phyloP scores from a whole-genome alignment of 495 filamentous ascomycete genomes.

The Xylaria grammica region DNA sequence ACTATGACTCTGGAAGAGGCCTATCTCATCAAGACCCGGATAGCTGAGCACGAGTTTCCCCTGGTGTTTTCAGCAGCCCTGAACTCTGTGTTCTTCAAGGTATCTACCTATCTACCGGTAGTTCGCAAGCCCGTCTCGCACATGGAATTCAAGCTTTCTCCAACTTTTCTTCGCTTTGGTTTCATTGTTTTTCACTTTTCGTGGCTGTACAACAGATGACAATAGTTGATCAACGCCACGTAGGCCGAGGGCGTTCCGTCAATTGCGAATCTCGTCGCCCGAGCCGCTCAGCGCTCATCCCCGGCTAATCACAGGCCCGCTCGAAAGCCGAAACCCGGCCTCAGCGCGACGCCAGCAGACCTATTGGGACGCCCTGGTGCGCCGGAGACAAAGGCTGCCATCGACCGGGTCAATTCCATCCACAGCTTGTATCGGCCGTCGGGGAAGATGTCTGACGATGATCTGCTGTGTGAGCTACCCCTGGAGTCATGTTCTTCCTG shows the following conservation, averaged over 20 bases:
- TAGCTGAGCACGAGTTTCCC: constrained; percentile 13
- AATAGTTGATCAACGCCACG: not conserved
- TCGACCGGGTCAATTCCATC: constrained; percentile 36
- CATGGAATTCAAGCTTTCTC: too few species aligned
- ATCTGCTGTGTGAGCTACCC: too few species aligned
- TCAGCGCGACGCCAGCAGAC: not conserved
- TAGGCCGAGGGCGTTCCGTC: constrained; percentile 11
- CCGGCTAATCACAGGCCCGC: not conserved
- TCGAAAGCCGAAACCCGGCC: not conserved
- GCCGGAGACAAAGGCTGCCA: not conserved
- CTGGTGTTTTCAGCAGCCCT: constrained; percentile 4
- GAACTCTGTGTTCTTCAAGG: constrained; percentile 12
- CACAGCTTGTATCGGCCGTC: constrained; percentile 51
- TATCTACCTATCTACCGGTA: not conserved
- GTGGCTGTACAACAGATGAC: too few species aligned
- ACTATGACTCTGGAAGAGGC: constrained; percentile 17
- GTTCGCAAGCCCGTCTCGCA: not conserved
- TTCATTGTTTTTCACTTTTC: too few species aligned
- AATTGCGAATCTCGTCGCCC: constrained; percentile 11
- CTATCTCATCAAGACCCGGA: constrained; percentile 4
- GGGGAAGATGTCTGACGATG: constrained; percentile 46
- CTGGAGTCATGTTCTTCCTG: too few species aligned
- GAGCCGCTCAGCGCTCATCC: not conserved
- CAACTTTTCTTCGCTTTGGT: too few species aligned
- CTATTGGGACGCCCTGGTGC: not conserved